phyloP scores from a whole-genome alignment of 2,329 filamentous ascomycete genomes.

The Penicillium sp. region DNA sequence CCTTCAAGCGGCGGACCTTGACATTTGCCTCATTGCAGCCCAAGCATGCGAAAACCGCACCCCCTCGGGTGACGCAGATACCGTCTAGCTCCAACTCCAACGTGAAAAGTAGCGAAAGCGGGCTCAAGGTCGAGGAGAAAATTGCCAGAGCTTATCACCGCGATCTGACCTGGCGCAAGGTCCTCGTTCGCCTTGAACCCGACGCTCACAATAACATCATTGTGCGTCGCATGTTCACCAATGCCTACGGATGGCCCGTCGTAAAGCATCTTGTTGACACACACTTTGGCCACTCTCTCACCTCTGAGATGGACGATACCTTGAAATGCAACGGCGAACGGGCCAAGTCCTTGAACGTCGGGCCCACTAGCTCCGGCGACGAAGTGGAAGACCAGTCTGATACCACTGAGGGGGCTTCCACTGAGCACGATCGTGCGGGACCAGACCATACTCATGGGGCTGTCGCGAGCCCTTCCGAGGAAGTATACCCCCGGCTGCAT shows the following conservation, averaged over 20 bases:
- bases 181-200: conserved; percentile 90
- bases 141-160: conserved; percentile 94
- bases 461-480: not conserved
- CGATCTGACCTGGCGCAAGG: conserved; percentile 92
- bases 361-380: conserved; percentile 63
- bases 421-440: not conserved
- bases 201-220: conserved; percentile 99
- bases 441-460: conserved; percentile 1
- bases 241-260: conserved; percentile 97
- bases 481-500: conserved; percentile 2
- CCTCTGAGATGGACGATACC: conserved; percentile 67
- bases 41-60: conserved; percentile 18
- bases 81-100: conserved; percentile 13
- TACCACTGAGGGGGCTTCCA: conserved; percentile 32
- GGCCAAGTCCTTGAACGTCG: conserved; percentile 61
- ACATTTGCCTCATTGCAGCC: conserved; percentile 27
- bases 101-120: conserved; percentile 28
- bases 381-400: conserved; percentile 56
- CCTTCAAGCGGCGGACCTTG: conserved; percentile 45
- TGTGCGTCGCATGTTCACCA: conserved; percentile 93
- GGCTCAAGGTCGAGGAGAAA: conserved; percentile 94
- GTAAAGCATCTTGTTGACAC: conserved; percentile 92
- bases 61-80: conserved; percentile 9
- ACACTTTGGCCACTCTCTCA: conserved; percentile 79
- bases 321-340: conserved; percentile 68